A percentile compares a stretch with the other conserved stretches of the same genome.
phyloP scores from a whole-genome alignment of 2,329 filamentous ascomycete genomes.

The Apiospora kogelbergensis region DNA sequence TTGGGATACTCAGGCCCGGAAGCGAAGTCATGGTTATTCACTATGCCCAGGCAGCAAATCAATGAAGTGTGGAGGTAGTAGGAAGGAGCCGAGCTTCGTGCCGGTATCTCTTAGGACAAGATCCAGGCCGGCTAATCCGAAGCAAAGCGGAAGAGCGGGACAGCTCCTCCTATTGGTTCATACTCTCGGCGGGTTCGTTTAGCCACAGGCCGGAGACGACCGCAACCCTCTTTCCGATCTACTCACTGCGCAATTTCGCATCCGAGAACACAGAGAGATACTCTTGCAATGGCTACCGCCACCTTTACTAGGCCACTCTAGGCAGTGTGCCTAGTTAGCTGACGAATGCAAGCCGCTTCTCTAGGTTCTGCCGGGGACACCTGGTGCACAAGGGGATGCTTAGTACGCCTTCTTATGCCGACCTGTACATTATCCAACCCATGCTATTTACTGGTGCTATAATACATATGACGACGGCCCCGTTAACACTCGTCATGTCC shows the following conservation, averaged over 20 bases:
- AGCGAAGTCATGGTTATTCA: not conserved
- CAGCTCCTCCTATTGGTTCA: not conserved
- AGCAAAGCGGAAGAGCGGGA: not conserved
- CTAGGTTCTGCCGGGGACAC: not conserved
- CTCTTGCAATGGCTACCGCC: not conserved
- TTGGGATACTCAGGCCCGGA: slow-evolving; percentile 32
- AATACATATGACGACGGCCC: not conserved
- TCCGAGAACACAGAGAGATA: not conserved
- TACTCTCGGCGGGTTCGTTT: not conserved
- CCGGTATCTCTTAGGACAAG: too few relatives aligned
- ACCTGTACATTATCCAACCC: not conserved
- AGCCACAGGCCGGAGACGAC: too few relatives aligned
- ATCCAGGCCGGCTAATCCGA: not conserved
- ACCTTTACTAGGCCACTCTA: not conserved
- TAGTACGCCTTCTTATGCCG: not conserved
- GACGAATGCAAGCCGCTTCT: not conserved
- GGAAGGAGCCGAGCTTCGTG: not conserved
- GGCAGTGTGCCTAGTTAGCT: not conserved
- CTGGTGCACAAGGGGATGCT: not conserved
- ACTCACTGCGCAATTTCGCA: not conserved
- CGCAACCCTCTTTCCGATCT: not conserved
- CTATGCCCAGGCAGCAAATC: not conserved
- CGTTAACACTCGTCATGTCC: not conserved
- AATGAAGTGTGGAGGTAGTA: not conserved
- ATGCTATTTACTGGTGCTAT: not conserved